Evolutionary conservation across 2,329 filamentous ascomycete species (phyloP).

Genomic region (Raffaelea arxii): DNA sequence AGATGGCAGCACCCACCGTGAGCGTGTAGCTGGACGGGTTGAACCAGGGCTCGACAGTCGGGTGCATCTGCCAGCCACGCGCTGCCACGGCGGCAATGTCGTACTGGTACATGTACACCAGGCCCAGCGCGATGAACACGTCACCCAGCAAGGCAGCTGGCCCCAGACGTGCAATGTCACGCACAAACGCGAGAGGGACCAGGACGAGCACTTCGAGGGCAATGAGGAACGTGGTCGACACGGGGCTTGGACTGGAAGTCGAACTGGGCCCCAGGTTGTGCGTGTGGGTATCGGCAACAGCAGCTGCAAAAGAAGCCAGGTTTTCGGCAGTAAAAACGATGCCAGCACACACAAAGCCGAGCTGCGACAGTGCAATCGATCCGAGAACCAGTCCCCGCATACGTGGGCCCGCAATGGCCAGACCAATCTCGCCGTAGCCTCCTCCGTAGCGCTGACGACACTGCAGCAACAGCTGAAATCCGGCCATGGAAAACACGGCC

Average conservation of each 20-base stretch:
- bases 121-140: constrained; percentile 59
- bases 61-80: constrained; percentile 40
- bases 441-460: constrained; percentile 56
- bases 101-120: constrained; percentile 65
- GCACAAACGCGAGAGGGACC: constrained; percentile 58
- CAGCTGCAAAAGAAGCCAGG: constrained; percentile 54
- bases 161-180: constrained; percentile 66
- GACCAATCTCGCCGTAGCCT: constrained; percentile 66
- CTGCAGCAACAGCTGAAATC: constrained; percentile 62
- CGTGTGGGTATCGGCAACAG: no score
- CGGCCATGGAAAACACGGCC: constrained; percentile 56
- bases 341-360: constrained; percentile 70
- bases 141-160: constrained; percentile 61
- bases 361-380: constrained; percentile 64
- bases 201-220: constrained; percentile 54
- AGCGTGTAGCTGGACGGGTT: constrained; percentile 60
- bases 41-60: constrained; percentile 52
- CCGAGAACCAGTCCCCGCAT: constrained; percentile 57
- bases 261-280: no score
- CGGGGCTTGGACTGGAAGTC: no score
- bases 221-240: constrained; percentile 51
- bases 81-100: constrained; percentile 48
- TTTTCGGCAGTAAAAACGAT: constrained; percentile 73
- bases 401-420: constrained; percentile 51
- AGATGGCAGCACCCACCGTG: constrained; percentile 64